A percentile compares a stretch with the other conserved stretches of the same genome.
These are phyloP conservation scores for Fraxinus anomala DNA, from an alignment of 257 asterid species.

Conservation along the genomic window DNA sequence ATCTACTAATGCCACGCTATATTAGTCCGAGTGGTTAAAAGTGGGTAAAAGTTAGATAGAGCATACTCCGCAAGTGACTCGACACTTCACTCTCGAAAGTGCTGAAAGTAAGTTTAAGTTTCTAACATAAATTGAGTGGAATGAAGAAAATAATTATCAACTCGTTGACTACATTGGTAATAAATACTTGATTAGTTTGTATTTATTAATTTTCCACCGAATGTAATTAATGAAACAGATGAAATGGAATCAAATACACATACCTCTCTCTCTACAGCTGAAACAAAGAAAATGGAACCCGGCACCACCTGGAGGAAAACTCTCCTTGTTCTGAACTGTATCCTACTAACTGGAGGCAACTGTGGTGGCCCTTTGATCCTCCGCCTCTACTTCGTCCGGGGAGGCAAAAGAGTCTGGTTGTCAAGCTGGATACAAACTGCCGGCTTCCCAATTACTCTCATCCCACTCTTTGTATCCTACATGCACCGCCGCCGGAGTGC, in stretches of 20 bases:
- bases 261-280: neutral
- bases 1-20: no score
- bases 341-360: conserved; percentile 12
- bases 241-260: no score
- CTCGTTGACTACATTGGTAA: no score
- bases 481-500: neutral
- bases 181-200: neutral
- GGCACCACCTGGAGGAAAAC: neutral
- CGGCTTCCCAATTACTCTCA: conserved; percentile 17
- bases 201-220: neutral
- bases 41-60: no score
- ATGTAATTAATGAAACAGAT: no score
- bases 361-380: conserved; percentile 15
- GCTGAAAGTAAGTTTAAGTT: no score
- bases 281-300: neutral
- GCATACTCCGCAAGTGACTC: no score
- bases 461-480: conserved; percentile 9
- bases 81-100: no score
- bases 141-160: no score
- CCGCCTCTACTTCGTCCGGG: conserved; percentile 20
- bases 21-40: no score
- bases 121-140: no score
- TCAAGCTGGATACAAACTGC: conserved; percentile 21
- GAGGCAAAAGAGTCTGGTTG: conserved; percentile 22
- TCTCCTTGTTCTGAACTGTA: conserved; percentile 1